Base-by-base conservation (phyloP, 805 yeast species). In the Scheffersomyces stipitis region DNA sequence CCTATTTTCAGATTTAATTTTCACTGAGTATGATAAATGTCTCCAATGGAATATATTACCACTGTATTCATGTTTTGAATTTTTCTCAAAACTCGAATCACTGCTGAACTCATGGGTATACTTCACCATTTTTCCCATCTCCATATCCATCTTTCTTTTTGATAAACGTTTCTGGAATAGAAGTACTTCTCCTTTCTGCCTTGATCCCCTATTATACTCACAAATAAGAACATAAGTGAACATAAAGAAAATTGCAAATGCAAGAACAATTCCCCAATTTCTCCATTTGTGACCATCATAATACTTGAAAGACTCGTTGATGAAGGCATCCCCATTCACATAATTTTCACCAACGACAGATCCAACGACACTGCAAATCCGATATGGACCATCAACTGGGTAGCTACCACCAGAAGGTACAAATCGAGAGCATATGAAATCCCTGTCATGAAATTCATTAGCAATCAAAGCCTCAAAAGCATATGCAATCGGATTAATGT, bases 221-320 rank as follows among this genome's bases (percentile, higher is more conserved):
- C 77, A 71, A 35, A 78, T 61, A 3, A 63, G 23, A 42, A 83
- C 54, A 51, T 83, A 82, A 8, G 74, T 62, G 33, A 45, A 48
- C 34, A 81, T 66, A 59, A 83, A 80, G 56, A 78, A 70, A 30
- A 80, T 41, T 15, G 64, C 59, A 52, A 73, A 84, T 1, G 71
- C 87, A 41, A 80, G 29, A 28, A 70, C 58, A 46, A 85, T 81
- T 54, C 89, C 86, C 46, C 66, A 71, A 43, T 80, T 75, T 61
- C 85, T 71, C 86, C 86, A 81, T 53, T 68, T 63, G 54, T 80
- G 78, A 5, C 51, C 33, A 31, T 58, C 54, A 26, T 55, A 41
- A 54, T 78, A 80, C 6, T 59, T 50, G 53, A 62, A 81, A 3
- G 80, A 60, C 7, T 52, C 36, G 5, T 45, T 42, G 17, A 81